A percentile compares a stretch with the other conserved stretches of the same genome.
phyloP scores from a whole-genome alignment of 1,139 yeast genomes.

The Sugiyamaella pinicola region DNA sequence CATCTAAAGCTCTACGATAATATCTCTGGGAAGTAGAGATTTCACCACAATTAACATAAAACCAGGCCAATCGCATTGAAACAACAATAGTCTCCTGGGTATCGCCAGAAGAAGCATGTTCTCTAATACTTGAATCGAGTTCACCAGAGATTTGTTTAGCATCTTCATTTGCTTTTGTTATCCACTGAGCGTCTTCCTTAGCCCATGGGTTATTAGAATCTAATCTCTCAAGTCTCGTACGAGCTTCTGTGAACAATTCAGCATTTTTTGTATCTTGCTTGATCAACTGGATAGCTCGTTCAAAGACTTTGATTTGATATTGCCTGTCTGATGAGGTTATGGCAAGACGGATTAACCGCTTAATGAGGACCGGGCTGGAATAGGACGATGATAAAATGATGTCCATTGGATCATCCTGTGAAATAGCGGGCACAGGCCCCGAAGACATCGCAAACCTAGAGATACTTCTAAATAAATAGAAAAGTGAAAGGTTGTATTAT shows the following conservation, averaged over 20 bases:
- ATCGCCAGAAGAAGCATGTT: background rate
- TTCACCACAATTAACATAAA: slow-evolving; percentile 18
- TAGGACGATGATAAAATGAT: background rate
- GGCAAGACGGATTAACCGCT: slow-evolving; percentile 8
- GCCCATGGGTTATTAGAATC: slow-evolving; percentile 18
- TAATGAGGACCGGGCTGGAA: background rate
- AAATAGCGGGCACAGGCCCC: background rate
- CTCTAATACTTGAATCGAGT: slow-evolving; percentile 11
- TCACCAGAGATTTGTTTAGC: slow-evolving; percentile 2
- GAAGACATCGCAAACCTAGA: background rate
- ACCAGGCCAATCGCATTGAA: slow-evolving; percentile 16
- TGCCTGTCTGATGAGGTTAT: background rate
- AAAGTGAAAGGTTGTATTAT: background rate
- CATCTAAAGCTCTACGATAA: slow-evolving; percentile 13
- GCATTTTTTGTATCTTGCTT: slow-evolving; percentile 20
- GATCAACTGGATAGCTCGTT: slow-evolving; percentile 5
- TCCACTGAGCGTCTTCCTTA: slow-evolving; percentile 22
- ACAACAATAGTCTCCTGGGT: slow-evolving; percentile 8
- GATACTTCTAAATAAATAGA: background rate
- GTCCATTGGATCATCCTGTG: background rate
- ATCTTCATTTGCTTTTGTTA: slow-evolving; percentile 9
- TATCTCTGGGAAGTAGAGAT: slow-evolving; percentile 21
- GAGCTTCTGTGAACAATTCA: slow-evolving; percentile 12
- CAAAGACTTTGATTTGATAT: slow-evolving; percentile 12
- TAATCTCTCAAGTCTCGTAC: slow-evolving; percentile 12